Base-by-base conservation (phyloP, 176 grass and related monocot species). In the Oryza coarctata region DNA sequence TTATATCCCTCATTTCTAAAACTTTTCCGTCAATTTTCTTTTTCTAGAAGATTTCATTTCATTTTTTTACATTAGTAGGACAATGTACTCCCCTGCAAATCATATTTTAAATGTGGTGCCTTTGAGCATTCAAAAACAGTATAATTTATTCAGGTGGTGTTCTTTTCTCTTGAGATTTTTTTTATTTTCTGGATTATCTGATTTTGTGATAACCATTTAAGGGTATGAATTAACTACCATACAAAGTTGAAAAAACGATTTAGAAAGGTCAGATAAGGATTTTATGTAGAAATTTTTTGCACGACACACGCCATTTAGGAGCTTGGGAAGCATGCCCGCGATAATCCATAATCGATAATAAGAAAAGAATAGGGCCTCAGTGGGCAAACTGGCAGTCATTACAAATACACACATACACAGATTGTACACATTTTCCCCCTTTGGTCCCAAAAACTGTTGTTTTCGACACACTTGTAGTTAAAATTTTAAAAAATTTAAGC, bases 1-100 rank as follows among this genome's bases (percentile, higher is more conserved):
- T 44, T 28, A 11, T 71, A 63, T 80, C 71, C 69, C 74, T 70
- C 41, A 32, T 52, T 55, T 74, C 14, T 77, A 57, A 36, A 50
- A 8, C 12, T 72, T 63, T 22, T n/a, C 1, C 6, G 31, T 7
- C 32, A 3, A 29, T 15, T 29, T 10, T 30, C 18, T 6, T 41
- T n/a, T 63, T 82, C 10, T 71, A 39, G 20, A 32, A 38, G 20
- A 28, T 64, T 34, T 68, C 34, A 3, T 29, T 57, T 67, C 23
- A 23, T 83, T 83, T 65, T 33, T 20, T 75, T n/a, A 7, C 60
- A 67, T 55, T 50, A 17, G 30, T 30, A 31, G 9, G 47, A 67
- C 74, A 22, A 17, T 58, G 33, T 68, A 74, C 47, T 52, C 7
- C 33, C 6, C 12, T 80, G 68, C 49, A 12, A 80, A 25, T 38